These are phyloP conservation scores for Auxenochlorella pyrenoidosa DNA, from an alignment of 139 green algal genomes.

Conservation along the genomic window DNA sequence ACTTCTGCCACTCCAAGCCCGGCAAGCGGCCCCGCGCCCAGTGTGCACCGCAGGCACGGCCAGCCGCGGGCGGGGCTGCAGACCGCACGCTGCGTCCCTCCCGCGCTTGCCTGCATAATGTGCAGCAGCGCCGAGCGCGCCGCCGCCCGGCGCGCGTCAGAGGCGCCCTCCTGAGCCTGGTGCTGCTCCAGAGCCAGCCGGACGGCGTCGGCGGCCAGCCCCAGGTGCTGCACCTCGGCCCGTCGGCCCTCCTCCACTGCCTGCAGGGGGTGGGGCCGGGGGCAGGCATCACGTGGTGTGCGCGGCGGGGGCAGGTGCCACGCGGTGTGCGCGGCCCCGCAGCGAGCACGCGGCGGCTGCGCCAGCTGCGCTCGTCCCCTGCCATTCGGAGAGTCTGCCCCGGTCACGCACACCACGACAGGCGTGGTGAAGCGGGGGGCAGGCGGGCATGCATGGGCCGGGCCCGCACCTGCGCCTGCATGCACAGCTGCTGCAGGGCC, in stretches of 20 bases:
- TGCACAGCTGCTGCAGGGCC: not conserved
- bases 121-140: not conserved
- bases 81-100: too few species aligned
- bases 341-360: too few species aligned
- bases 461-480: slow-evolving; percentile 23
- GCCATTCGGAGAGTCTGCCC: too few species aligned
- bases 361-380: too few species aligned
- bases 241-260: not conserved
- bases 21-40: not conserved
- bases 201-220: not conserved
- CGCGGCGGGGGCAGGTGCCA: too few species aligned
- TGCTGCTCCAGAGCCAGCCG: not conserved
- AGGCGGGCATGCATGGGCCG: too few species aligned
- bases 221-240: not conserved
- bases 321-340: too few species aligned
- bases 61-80: too few species aligned
- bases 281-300: too few species aligned
- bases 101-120: not conserved
- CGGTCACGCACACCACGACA: too few species aligned
- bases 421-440: too few species aligned
- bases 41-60: not conserved
- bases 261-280: not conserved
- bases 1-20: too few species aligned
- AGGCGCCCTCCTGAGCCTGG: not conserved
- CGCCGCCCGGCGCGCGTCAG: not conserved